Conservation (phyloP, 2,329 filamentous ascomycete species). For the Pseudocercospora ulei region DNA sequence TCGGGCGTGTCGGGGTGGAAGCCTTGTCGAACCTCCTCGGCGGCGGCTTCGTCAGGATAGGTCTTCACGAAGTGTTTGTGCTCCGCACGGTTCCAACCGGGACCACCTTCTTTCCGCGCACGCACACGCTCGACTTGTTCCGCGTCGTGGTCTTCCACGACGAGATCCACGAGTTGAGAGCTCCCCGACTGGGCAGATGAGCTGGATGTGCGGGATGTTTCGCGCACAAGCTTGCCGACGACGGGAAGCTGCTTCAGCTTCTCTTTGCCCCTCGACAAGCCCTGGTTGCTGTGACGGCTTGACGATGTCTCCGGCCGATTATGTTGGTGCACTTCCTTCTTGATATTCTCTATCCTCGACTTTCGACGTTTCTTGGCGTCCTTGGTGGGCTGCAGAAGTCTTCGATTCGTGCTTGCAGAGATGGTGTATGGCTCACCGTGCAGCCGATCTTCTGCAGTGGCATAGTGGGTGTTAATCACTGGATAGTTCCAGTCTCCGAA, state of each 20-base stretch:
- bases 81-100: conserved; percentile 50
- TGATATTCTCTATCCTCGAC: conserved; percentile 41
- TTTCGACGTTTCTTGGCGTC: conserved; percentile 42
- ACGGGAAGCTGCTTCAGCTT: conserved; percentile 29
- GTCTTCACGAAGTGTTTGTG: conserved; percentile 48
- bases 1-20: conserved; percentile 45
- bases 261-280: conserved; percentile 27
- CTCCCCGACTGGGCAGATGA: conserved; percentile 42
- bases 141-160: conserved; percentile 55
- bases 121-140: conserved; percentile 55
- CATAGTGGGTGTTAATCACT: conserved; percentile 75
- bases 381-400: conserved; percentile 46
- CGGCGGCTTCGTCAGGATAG: conserved; percentile 41
- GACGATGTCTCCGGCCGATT: conserved; percentile 23
- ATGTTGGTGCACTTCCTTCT: conserved; percentile 37
- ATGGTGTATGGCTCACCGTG: conserved; percentile 44
- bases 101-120: conserved; percentile 52
- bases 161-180: conserved; percentile 57
- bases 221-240: conserved; percentile 37
- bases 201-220: conserved; percentile 39
- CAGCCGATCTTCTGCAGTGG: conserved; percentile 59
- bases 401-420: conserved; percentile 48
- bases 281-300: conserved; percentile 28
- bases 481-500: conserved; percentile 96
- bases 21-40: conserved; percentile 47